Conservation (phyloP, 192 early-diverging fungal genomes). For the Coemansia sp. region DNA sequence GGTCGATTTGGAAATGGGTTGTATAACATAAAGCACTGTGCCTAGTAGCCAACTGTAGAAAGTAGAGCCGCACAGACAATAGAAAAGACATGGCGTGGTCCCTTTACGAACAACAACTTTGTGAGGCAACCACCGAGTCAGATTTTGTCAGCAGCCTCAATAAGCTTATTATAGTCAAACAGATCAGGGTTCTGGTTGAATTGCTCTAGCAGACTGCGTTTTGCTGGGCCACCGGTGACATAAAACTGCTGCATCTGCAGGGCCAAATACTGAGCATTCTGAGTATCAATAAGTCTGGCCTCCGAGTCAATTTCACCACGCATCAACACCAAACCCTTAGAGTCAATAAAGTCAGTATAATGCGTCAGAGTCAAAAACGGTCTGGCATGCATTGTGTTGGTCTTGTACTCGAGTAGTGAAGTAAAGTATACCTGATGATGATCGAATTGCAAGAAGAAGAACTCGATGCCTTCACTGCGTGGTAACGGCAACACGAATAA, state of each 20-base stretch:
- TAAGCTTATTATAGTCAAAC: conserved; percentile 70
- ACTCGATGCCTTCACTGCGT: conserved; percentile 73
- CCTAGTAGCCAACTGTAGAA: too few relatives aligned
- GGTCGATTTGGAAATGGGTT: too few relatives aligned
- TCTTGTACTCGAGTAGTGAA: conserved; percentile 85
- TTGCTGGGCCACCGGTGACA: conserved; percentile 66
- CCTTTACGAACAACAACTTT: background rate
- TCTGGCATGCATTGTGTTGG: conserved; percentile 70
- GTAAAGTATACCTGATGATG: conserved; percentile 88
- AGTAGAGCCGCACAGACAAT: too few relatives aligned
- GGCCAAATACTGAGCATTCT: conserved; percentile 77
- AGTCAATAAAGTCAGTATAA: conserved; percentile 77
- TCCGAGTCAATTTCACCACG: conserved; percentile 68
- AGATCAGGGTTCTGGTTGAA: conserved; percentile 75
- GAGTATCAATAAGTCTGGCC: conserved; percentile 56
- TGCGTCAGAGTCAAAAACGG: conserved; percentile 83
- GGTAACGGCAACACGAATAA: conserved; percentile 85
- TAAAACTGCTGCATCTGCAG: conserved; percentile 87
- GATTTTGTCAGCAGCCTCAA: conserved; percentile 56
- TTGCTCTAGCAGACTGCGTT: conserved; percentile 66
- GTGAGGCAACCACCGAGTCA: conserved; percentile 1
- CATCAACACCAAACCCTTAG: conserved; percentile 89
- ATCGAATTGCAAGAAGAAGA: conserved; percentile 81
- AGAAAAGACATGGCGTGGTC: background rate
- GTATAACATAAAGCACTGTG: too few relatives aligned